Base-by-base conservation (phyloP, 2,329 filamentous ascomycete genomes). In the Aspergillus nomiae region DNA sequence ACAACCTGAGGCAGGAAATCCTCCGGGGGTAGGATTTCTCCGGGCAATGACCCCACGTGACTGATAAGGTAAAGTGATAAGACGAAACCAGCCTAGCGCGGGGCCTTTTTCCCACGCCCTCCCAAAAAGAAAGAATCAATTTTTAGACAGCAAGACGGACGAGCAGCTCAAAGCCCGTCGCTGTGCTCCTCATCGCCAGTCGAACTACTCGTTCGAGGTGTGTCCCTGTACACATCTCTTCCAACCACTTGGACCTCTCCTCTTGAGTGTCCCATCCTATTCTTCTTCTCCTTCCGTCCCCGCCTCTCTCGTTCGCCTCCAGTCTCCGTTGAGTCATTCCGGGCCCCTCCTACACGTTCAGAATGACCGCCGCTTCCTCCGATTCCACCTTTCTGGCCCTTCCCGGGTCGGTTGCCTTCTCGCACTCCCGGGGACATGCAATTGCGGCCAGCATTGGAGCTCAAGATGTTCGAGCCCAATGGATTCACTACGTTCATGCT, bases 401-500 rank as follows among this genome's bases (percentile, higher is more conserved):
- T 55, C 74, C 76, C 8, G 78, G 78, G 65, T 74, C 78, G 21
- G 76, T 80, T 67, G 80, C 81, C 59, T 82, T 80, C 61, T 82
- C 81, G 26, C 76, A 74, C 45, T 83, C 82, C 63, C 78, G 81
- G 58, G 76, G 79, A 34, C 76, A 76, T 64, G 76, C 74, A 48
- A 73, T 83, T 64, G 79, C 80, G 58, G 69, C 74, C 21, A 78
- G 76, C 60, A 75, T 83, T 61, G 78, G 78, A 43, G 79, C 78
- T 7, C 69, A 75, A 54, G 78, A 81, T 64, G 77, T 83, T 48
- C 76, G 79, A 51, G 80, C 80, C 50, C 79, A 82, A 68, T 83
- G 79, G 74, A 70, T 83, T 63, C 91, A 92, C 81, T 92, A 91
- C 72, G 83, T 91, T 62, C 84, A 89, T 73, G 81, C 89, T 65